Evolutionary conservation across 116 monocot species (phyloP), one percentile per base, ranked within the genome.

Genomic region (Dioscorea cayenensis): DNA sequence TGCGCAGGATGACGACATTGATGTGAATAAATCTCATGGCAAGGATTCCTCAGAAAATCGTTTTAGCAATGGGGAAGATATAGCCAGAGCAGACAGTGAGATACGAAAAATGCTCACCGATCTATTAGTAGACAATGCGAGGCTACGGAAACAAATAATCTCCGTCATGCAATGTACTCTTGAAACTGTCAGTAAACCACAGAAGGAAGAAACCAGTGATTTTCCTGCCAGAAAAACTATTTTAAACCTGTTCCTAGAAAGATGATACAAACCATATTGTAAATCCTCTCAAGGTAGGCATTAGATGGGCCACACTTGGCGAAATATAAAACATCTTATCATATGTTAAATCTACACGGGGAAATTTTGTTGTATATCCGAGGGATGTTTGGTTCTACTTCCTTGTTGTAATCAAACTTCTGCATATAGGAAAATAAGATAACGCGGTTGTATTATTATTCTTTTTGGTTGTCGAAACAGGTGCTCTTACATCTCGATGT

Each of bases 91-190:
- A 17, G 86, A 89, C 63, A 76, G 77, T 19, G 90, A 83, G 73
- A 78, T 85, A 21, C 76, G 84, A 66, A 90, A 78, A 72, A 77
- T 87, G 68, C 60, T 97, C 19, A 76, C 87, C 2, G 77, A 86
- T 63, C 68, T 72, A 5, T 65, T 97, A 10, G 78, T 93, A 71
- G 93, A 93, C 77, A 93, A 93, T 68, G 97, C 97, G 28, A 79
- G 58, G 68, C 74, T 97, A 36, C 82, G 93, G 66, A 86, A 87
- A 76, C 83, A 86, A 68, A 60, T 90, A 3, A 97, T 90, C 68
- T 87, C 94, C 65, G 76, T 91, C n/a, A 79, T 77, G 28, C 80
- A 88, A 0, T 73, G 51, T 77, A 82, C 89, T 37, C 73, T 97
- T 55, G 79, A 78, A 65, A 75, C 71, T 17, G 68, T 60, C 25